phyloP scores from a whole-genome alignment of 2,329 filamentous ascomycete genomes.

The Sporothrix protearum region DNA sequence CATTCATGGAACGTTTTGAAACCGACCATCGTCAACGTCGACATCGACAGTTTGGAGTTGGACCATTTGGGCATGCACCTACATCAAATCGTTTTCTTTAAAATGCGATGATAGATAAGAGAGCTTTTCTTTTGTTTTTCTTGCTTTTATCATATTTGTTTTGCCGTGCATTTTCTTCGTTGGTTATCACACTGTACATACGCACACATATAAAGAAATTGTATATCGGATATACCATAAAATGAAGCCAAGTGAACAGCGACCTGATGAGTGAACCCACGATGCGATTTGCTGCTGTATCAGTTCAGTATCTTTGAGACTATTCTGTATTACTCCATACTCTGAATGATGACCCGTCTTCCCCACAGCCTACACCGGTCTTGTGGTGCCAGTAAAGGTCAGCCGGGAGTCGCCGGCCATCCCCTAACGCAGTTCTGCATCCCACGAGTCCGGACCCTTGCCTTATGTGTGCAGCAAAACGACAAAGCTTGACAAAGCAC shows the following conservation, averaged over 20 bases:
- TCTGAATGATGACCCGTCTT: neutral
- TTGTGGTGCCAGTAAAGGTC: neutral
- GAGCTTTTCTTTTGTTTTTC: neutral
- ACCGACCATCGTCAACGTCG: too few relatives aligned
- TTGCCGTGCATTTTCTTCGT: neutral
- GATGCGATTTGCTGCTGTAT: neutral
- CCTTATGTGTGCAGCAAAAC: neutral
- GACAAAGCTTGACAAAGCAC: too few relatives aligned
- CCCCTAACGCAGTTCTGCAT: neutral
- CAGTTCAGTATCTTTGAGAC: too few relatives aligned
- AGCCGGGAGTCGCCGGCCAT: neutral
- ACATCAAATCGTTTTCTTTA: neutral
- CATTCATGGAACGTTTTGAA: neutral
- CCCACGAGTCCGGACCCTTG: neutral
- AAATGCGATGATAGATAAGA: neutral
- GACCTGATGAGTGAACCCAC: neutral
- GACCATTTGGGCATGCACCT: neutral
- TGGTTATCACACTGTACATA: slow-evolving; percentile 5
- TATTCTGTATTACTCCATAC: neutral
- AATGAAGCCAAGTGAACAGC: neutral
- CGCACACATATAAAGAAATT: neutral
- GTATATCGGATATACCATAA: neutral
- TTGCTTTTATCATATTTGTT: neutral
- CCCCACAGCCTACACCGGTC: neutral
- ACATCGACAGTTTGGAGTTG: neutral